Evolutionary conservation across 23 red algal genomes (phyloP).

Genomic region (Gracilaria gracilis): DNA sequence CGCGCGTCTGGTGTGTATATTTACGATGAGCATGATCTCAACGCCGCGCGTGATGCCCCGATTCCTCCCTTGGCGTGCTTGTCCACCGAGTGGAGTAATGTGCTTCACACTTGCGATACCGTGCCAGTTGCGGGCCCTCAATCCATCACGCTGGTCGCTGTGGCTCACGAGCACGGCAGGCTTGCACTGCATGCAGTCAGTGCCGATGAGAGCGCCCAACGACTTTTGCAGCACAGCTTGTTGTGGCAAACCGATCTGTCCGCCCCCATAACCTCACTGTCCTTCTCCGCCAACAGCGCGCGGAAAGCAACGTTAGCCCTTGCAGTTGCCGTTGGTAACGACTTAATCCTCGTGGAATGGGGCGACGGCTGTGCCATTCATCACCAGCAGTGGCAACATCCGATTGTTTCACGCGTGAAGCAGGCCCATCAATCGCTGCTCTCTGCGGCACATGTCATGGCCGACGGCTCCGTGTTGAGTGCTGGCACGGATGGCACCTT

Average conservation of each 20-base stretch:
- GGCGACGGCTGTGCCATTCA: background rate
- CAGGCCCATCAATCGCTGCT: constrained; percentile 49
- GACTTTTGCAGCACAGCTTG: background rate
- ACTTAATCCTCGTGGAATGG: constrained; percentile 50
- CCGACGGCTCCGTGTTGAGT: constrained; percentile 41
- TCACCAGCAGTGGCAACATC: constrained; percentile 3
- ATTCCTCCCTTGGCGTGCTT: background rate
- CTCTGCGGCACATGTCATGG: constrained; percentile 23
- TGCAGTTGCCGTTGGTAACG: constrained; percentile 33
- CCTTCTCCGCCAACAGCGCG: background rate
- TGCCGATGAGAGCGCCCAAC: background rate
- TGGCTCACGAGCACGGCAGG: constrained; percentile 24
- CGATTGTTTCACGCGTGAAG: constrained; percentile 7
- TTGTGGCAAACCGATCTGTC: background rate
- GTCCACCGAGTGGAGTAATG: background rate
- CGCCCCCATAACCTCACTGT: background rate
- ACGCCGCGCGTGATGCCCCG: background rate
- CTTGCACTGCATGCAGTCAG: background rate
- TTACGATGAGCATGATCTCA: background rate
- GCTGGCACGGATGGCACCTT: constrained; percentile 43
- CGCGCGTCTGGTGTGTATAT: constrained; percentile 11
- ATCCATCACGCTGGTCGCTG: constrained; percentile 14
- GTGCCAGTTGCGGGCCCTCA: background rate
- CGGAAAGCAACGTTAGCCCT: constrained; percentile 6
- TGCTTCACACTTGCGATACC: constrained; percentile 8